Percentiles rank a stretch among this genome's conserved stretches.
Evolutionary conservation across 2,329 filamentous ascomycete genomes (phyloP).

Genomic region (Lasiodiplodia citricola): DNA sequence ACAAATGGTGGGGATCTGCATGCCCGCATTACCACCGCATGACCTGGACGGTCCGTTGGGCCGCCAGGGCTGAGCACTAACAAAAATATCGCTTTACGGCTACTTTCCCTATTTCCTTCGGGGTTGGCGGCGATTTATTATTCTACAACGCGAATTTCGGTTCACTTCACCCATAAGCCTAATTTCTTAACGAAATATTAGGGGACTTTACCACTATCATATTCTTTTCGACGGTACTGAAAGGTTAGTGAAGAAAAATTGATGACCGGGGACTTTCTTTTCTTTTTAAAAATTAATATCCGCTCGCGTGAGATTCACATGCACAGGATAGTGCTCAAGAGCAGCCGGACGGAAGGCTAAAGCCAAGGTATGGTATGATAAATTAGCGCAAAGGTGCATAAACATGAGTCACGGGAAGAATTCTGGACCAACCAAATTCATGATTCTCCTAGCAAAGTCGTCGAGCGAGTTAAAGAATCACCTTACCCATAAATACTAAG

Average conservation of each 20-base stretch:
- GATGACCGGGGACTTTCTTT: neutral
- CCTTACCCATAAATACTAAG: no score
- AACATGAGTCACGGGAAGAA: neutral
- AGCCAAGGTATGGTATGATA: neutral
- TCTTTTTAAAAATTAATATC: neutral
- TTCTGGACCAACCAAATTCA: no score
- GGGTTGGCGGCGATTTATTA: neutral
- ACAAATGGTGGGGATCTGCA: neutral
- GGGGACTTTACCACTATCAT: neutral
- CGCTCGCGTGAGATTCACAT: neutral
- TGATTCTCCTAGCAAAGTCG: neutral
- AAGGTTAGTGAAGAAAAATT: neutral
- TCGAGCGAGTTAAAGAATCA: neutral
- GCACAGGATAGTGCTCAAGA: neutral
- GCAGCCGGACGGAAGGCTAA: neutral
- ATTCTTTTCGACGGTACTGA: neutral
- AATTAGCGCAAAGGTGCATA: neutral
- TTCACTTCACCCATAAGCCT: neutral
- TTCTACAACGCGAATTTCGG: neutral
- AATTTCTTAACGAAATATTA: neutral
- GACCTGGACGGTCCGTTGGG: neutral
- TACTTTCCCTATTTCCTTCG: neutral
- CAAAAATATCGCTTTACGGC: neutral
- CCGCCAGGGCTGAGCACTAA: neutral
- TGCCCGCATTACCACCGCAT: neutral